Percentiles rank a stretch among this genome's conserved stretches.
Conservation (phyloP, 2,329 filamentous ascomycete genomes). For the Phialophora chinensis region DNA sequence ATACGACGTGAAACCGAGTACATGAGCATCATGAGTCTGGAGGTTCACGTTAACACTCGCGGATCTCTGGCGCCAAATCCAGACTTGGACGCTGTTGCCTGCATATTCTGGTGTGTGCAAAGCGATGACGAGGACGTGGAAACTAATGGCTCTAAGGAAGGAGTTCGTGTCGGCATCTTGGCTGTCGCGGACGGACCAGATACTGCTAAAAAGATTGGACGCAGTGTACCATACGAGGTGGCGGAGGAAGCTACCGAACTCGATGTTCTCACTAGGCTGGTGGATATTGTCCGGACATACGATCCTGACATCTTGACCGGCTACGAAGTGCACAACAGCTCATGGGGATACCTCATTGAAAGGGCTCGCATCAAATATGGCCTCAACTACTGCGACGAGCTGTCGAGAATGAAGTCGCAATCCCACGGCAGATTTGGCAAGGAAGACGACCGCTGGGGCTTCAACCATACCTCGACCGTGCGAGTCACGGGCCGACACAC, state of each 20-base stretch:
- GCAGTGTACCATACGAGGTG: conserved; percentile 67
- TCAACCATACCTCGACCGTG: conserved; percentile 90
- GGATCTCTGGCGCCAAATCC: conserved; percentile 84
- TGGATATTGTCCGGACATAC: conserved; percentile 79
- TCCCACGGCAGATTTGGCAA: conserved; percentile 84
- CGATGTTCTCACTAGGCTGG: conserved; percentile 81
- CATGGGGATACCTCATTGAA: conserved; percentile 96
- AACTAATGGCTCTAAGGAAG: conserved; percentile 46
- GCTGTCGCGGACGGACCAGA: conserved; percentile 69
- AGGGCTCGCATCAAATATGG: conserved; percentile 84
- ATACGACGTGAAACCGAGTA: conserved; percentile 86
- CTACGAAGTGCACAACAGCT: conserved; percentile 90
- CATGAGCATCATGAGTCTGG: conserved; percentile 95
- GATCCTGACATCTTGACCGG: conserved; percentile 95
- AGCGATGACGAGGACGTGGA: conserved; percentile 69
- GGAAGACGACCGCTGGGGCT: conserved; percentile 88
- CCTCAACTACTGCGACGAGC: conserved; percentile 86
- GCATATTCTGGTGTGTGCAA: conserved; percentile 88
- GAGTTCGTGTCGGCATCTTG: conserved; percentile 72
- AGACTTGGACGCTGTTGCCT: conserved; percentile 84
- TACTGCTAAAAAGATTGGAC: conserved; percentile 66
- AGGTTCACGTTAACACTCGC: conserved; percentile 88
- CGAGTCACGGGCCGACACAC: conserved; percentile 92
- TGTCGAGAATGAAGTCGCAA: conserved; percentile 85
- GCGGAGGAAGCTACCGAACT: conserved; percentile 79